Conservation (phyloP, 169 alveolate genomes). For the Cytauxzoon felis region DNA sequence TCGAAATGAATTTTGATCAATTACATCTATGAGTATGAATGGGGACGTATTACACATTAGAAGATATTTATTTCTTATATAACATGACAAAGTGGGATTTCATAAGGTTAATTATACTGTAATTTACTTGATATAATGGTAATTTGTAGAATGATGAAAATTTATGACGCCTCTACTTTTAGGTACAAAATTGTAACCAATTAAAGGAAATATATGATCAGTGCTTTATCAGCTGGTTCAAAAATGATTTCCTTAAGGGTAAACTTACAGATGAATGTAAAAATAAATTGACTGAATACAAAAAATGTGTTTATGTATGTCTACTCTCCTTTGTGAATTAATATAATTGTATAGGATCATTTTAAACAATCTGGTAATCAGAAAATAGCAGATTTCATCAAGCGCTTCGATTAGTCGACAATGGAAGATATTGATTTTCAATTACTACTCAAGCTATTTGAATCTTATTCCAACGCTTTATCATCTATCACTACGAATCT, state of each 20-base stretch:
- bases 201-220: constrained; percentile 62
- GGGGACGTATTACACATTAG: not conserved
- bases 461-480: constrained; percentile 17
- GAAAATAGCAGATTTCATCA: constrained; percentile 21
- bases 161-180: too few relatives aligned
- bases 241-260: constrained; percentile 71
- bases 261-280: constrained; percentile 66
- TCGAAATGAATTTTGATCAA: not conserved
- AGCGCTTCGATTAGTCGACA: constrained; percentile 29
- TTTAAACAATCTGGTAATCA: constrained; percentile 27
- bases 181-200: constrained; percentile 62
- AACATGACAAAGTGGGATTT: too few relatives aligned
- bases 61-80: not conserved
- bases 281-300: constrained; percentile 58
- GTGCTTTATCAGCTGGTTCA: constrained; percentile 71
- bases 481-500: constrained; percentile 10
- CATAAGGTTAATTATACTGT: too few relatives aligned
- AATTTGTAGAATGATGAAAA: too few relatives aligned
- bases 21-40: not conserved
- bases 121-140: too few relatives aligned
- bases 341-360: constrained; percentile 13
- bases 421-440: too few relatives aligned
- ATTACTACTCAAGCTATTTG: too few relatives aligned
- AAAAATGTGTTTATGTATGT: constrained; percentile 66
- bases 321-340: not conserved